A percentile compares a stretch with the other conserved stretches of the same genome.
These are phyloP conservation scores for Candida montana DNA, from an alignment of 805 yeast species.

Conservation along the genomic window DNA sequence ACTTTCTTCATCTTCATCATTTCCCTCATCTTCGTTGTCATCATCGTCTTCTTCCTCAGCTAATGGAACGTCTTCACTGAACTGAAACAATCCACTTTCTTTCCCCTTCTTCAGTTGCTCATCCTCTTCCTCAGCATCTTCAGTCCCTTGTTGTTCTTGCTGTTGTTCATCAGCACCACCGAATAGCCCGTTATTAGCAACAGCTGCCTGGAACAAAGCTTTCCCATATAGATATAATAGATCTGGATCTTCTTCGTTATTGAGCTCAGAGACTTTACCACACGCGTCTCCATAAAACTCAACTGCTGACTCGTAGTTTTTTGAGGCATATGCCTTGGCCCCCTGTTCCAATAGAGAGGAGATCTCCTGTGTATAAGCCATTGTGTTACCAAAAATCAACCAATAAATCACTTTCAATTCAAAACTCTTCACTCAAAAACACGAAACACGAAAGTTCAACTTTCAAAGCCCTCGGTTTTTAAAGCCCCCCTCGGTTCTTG, in stretches of 20 bases:
- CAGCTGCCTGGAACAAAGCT: conserved; percentile 73
- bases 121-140: conserved; percentile 17
- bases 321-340: conserved; percentile 56
- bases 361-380: conserved; percentile 30
- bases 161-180: conserved; percentile 41
- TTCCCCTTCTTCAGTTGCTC: conserved; percentile 21
- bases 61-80: conserved; percentile 33
- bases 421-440: no score
- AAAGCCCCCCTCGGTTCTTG: not conserved
- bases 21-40: conserved; percentile 12
- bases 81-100: conserved; percentile 26
- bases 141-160: conserved; percentile 12
- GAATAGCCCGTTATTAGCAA: conserved; percentile 66
- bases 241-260: conserved; percentile 63
- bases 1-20: conserved; percentile 19
- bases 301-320: conserved; percentile 63
- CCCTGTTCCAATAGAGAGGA: conserved; percentile 52
- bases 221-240: conserved; percentile 72
- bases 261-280: conserved; percentile 41
- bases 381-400: not conserved
- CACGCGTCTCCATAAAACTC: conserved; percentile 73
- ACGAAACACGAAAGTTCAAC: no score
- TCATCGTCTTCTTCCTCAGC: conserved; percentile 29
- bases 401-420: no score
- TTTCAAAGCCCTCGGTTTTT: no score